Conservation (phyloP, 2,329 filamentous ascomycete species). For the Fusarium nisikadoi region DNA sequence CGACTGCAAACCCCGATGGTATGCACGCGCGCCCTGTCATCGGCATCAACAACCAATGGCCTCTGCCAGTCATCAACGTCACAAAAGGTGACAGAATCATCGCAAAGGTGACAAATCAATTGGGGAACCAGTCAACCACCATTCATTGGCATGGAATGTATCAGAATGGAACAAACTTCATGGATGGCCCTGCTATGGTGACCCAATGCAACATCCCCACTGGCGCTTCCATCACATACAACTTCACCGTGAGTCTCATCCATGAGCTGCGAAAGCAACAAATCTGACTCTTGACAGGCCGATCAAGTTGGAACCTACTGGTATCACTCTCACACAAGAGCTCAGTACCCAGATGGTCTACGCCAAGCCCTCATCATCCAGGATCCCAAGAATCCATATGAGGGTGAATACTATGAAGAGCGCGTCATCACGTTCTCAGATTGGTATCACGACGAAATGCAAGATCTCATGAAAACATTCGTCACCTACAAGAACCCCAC, state of each 20-base stretch:
- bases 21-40: not conserved
- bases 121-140: not conserved
- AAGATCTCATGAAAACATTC: not conserved
- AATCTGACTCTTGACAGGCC: not conserved
- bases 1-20: not conserved
- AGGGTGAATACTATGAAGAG: not conserved
- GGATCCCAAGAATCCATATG: not conserved
- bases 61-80: not conserved
- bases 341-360: not conserved
- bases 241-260: not conserved
- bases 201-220: not conserved
- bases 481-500: not conserved
- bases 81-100: not conserved
- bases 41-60: slow-evolving; percentile 1
- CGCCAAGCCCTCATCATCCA: not conserved
- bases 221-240: not conserved
- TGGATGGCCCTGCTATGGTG: not conserved
- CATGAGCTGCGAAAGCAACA: rapidly evolving
- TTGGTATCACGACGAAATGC: slow-evolving; percentile 1
- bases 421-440: not conserved
- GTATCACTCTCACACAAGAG: not conserved
- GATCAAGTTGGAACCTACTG: not conserved
- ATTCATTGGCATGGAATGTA: not conserved
- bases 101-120: not conserved
- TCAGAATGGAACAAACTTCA: not conserved